Base-by-base conservation (phyloP, 1,284 basidiomycete species). In the Sporisorium reilianum region DNA sequence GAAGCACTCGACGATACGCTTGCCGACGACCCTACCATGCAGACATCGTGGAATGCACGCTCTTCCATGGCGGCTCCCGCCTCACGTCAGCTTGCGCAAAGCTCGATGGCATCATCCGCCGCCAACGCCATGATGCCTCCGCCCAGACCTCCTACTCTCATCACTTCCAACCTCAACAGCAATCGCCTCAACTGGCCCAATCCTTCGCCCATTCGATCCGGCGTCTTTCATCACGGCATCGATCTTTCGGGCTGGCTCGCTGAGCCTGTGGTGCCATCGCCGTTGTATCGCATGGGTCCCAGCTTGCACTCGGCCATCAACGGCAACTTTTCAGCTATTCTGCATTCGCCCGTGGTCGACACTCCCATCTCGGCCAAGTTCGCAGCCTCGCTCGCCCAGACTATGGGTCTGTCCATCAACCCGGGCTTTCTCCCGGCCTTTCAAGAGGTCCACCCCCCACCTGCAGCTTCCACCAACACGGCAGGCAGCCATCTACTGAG, bases 181-280 rank as follows among this genome's bases (percentile, higher is more conserved):
- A 65, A 48, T 18, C 71, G 71, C 48, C 30, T 36, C 23, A 44
- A 60, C 5, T 69, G 72, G 72, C 71, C 71, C 14, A 55, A 54
- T 40, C 66, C 72, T 11, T 75, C 66, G 23, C 66, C 72, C 18
- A 44, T 75, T 4, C 72, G 72, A 8, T 59, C 62, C 3, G 56
- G 49, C 30, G 20, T 63, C 18, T 69, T 69, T 45, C 53, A 61
- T 36, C 60, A 59, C 14, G 66, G 66, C 25, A 46, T 79, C 20
- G 80, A 83, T 40, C 68, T 82, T n/a, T 79, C 77, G 0, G 66
- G 78, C 14, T 84, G 82, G 82, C 79, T 84, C 12, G 81, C 78
- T 25, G 82, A 84, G 50, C 80, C 82, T 2, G 78, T 84, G 3
- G 75, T 82, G 4, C 81, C 82, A 5, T 83, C 82, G 11, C 81